A percentile compares a stretch with the other conserved stretches of the same genome.
Evolutionary conservation across 1,284 basidiomycete species (phyloP).

Genomic region (Irpex sp.): DNA sequence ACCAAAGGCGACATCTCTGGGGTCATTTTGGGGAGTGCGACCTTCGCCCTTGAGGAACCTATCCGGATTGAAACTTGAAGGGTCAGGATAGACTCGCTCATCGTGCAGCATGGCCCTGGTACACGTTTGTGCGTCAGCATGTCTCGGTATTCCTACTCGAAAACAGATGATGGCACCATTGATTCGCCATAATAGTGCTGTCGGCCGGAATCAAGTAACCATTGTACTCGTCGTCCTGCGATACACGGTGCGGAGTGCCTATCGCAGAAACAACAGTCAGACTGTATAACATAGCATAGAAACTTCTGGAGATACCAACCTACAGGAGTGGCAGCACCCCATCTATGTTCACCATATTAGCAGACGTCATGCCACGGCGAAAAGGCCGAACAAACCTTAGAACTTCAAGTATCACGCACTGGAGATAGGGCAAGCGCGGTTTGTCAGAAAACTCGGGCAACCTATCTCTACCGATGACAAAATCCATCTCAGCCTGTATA

Average conservation of each 20-base stretch:
- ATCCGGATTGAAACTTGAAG: neutral
- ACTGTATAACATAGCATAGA: no score
- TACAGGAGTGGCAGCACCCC: neutral
- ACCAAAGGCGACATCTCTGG: constrained; percentile 9
- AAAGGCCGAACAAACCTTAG: constrained; percentile 9
- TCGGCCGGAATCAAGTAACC: constrained; percentile 22
- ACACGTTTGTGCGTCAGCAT: neutral
- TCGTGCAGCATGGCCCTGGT: neutral
- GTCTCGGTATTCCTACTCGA: neutral
- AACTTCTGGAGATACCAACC: neutral
- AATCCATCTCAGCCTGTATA: constrained; percentile 31
- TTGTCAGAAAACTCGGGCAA: constrained; percentile 31
- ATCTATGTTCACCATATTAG: neutral
- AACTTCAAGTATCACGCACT: constrained; percentile 30
- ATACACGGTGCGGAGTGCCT: constrained; percentile 16
- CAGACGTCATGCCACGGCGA: neutral
- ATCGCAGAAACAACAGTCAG: neutral
- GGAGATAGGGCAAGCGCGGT: constrained; percentile 28
- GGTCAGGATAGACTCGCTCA: neutral
- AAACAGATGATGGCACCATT: neutral
- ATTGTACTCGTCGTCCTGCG: constrained; percentile 15
- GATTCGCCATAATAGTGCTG: constrained; percentile 19
- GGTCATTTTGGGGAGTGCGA: neutral
- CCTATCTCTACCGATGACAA: constrained; percentile 26
- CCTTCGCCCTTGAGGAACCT: neutral